Conservation (phyloP, 352 stramenopile genomes). For the Phytophthora sp. region DNA sequence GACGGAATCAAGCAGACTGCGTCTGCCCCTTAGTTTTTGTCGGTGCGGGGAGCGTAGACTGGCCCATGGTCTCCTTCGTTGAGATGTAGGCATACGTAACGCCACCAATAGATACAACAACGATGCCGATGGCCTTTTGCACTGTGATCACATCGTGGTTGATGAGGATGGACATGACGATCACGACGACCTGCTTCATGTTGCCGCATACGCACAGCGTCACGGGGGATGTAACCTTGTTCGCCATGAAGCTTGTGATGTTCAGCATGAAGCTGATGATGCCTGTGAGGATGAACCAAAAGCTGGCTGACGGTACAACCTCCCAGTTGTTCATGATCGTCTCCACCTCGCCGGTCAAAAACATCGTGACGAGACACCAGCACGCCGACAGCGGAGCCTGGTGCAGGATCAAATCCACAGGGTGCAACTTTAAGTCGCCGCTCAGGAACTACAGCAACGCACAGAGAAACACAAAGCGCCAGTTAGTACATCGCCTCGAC, state of each 20-base stretch:
- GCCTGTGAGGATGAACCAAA: slow-evolving; percentile 88
- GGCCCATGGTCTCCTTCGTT: slow-evolving; percentile 71
- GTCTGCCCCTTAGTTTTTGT: slow-evolving; percentile 31
- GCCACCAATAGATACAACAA: slow-evolving; percentile 70
- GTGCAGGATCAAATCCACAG: slow-evolving; percentile 92
- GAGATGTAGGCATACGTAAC: slow-evolving; percentile 81
- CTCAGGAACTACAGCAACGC: slow-evolving; percentile 75
- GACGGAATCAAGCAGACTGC: slow-evolving; percentile 25
- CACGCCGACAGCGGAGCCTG: slow-evolving; percentile 93
- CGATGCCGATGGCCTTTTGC: slow-evolving; percentile 74
- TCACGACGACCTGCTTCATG: slow-evolving; percentile 94
- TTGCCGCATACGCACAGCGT: slow-evolving; percentile 95
- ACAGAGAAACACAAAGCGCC: slow-evolving; percentile 6
- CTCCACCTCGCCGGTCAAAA: slow-evolving; percentile 80
- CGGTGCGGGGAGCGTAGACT: slow-evolving; percentile 45
- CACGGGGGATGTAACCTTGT: slow-evolving; percentile 95
- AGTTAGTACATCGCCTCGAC: slow-evolving; percentile 3
- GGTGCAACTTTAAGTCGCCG: slow-evolving; percentile 93
- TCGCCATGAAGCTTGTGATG: slow-evolving; percentile 94
- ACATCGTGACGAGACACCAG: slow-evolving; percentile 87
- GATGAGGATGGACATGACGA: slow-evolving; percentile 81
- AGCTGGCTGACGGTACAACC: slow-evolving; percentile 54
- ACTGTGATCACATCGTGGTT: slow-evolving; percentile 74
- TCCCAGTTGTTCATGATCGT: slow-evolving; percentile 71
- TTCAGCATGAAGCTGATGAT: slow-evolving; percentile 94